Evolutionary conservation across 2,329 filamentous ascomycete genomes (phyloP), one percentile per base, ranked within the genome.

Genomic region (Diaporthe vexans): DNA sequence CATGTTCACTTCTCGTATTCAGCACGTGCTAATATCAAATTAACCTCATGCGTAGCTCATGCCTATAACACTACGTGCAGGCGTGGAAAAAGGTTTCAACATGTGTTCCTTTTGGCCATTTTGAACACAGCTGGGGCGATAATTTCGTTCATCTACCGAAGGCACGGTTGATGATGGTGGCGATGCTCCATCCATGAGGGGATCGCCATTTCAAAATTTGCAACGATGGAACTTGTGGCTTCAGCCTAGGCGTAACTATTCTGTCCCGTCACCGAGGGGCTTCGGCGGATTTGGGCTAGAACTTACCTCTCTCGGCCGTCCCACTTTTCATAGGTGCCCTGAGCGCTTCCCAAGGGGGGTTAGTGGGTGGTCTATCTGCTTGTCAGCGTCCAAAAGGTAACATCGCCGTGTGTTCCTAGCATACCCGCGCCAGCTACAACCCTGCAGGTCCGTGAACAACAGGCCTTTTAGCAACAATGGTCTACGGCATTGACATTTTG

Each of bases 1-100:
- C 63, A 68, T 68, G 5, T n/a, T 33, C 46, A 37, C 40, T 40
- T 5, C 63, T 68, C 63, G 63, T 68, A 68, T 54, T 26, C 46
- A 37, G 4, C 48, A 52, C 11, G 46, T 52, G 46, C 17, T 7
- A 54, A 29, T 21, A 24, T 67, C 63, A 13, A 40, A 40, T 68
- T 37, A 52, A 26, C 33, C 33, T 52, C 63, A 37, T 68, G 63
- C 63, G 9, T 26, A 9, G 15, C 63, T n/a, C 8, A 2, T 40
- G 15, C 24, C 48, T 37, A 43, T 17, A 19, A 7, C 63, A 40
- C 11, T 13, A 54, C 19, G 40, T 54, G n/a, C 19, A 40, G 46
- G 21, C 1, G 33, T 3, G 43, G 43, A 19, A 40, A 37, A 19
- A 11, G 1, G 40, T 15, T 19, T 21, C 33, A 21, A 37, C 13